Evolutionary conservation across 2,329 filamentous ascomycete species (phyloP).

Genomic region (Aspergillus sp.): DNA sequence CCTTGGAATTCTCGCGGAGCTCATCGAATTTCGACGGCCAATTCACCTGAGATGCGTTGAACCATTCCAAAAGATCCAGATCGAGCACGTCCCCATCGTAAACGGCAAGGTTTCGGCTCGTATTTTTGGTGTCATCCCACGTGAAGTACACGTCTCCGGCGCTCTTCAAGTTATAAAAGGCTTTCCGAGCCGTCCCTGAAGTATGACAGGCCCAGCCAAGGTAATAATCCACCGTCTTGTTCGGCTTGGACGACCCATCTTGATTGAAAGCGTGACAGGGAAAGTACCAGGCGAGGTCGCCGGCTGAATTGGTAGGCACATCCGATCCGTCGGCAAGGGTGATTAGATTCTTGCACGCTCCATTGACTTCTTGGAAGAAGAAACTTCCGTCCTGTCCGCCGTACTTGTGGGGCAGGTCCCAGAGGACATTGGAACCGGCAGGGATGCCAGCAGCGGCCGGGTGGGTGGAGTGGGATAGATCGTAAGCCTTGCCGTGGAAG

Average conservation of each 20-base stretch:
- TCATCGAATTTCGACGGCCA: slow-evolving; percentile 78
- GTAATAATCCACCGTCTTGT: slow-evolving; percentile 74
- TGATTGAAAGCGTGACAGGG: slow-evolving; percentile 91
- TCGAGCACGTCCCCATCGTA: slow-evolving; percentile 95
- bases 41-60: slow-evolving; percentile 77
- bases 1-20: slow-evolving; percentile 68
- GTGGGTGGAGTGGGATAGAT: slow-evolving; percentile 75
- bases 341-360: slow-evolving; percentile 90
- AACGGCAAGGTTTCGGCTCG: slow-evolving; percentile 83
- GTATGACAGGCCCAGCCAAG: slow-evolving; percentile 90
- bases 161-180: slow-evolving; percentile 72
- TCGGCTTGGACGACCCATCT: slow-evolving; percentile 80
- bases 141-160: slow-evolving; percentile 92
- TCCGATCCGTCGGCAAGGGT: slow-evolving; percentile 70
- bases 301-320: slow-evolving; percentile 72
- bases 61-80: slow-evolving; percentile 84
- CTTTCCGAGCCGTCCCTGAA: slow-evolving; percentile 63
- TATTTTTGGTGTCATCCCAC: slow-evolving; percentile 92
- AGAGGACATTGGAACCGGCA: slow-evolving; percentile 75
- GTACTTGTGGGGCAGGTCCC: slow-evolving; percentile 77
- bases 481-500: slow-evolving; percentile 88
- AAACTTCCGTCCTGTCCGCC: slow-evolving; percentile 94
- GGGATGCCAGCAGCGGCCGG: slow-evolving; percentile 79
- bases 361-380: slow-evolving; percentile 97
- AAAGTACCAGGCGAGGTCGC: slow-evolving; percentile 93